Evolutionary conservation across 2,329 filamentous ascomycete species (phyloP).

Genomic region (Thelonectria olida): DNA sequence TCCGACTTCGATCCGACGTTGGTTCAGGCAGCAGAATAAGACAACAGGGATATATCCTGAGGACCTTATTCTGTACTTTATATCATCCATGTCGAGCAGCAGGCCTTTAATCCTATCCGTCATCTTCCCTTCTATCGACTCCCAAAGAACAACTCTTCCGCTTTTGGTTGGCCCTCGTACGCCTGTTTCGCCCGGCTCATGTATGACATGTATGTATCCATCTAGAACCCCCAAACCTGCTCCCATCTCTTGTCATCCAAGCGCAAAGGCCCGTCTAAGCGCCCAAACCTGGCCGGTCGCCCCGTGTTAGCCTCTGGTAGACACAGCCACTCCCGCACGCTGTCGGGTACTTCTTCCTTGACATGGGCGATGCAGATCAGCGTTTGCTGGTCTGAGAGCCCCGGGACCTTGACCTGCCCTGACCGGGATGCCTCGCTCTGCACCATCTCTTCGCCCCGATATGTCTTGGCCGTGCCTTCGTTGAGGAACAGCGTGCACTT

Average conservation of each 20-base stretch:
- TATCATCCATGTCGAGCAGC: no score
- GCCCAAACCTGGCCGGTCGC: conserved; percentile 69
- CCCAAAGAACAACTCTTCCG: no score
- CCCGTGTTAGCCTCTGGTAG: conserved; percentile 79
- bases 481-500: conserved; percentile 86
- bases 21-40: no score
- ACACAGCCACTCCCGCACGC: conserved; percentile 85
- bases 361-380: conserved; percentile 93
- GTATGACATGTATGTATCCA: not conserved
- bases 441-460: conserved; percentile 49
- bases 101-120: no score
- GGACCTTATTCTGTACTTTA: no score
- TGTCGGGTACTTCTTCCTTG: conserved; percentile 87
- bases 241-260: conserved; percentile 67
- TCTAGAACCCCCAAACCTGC: conserved; percentile 67
- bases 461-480: conserved; percentile 63
- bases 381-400: conserved; percentile 77
- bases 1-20: no score
- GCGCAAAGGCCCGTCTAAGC: conserved; percentile 68
- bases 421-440: conserved; percentile 57
- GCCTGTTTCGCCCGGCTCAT: no score
- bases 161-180: not conserved
- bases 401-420: conserved; percentile 62
- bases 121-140: no score
- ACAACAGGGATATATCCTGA: no score